phyloP scores from a whole-genome alignment of 305 asterid species.

The Ajuga reptans region DNA sequence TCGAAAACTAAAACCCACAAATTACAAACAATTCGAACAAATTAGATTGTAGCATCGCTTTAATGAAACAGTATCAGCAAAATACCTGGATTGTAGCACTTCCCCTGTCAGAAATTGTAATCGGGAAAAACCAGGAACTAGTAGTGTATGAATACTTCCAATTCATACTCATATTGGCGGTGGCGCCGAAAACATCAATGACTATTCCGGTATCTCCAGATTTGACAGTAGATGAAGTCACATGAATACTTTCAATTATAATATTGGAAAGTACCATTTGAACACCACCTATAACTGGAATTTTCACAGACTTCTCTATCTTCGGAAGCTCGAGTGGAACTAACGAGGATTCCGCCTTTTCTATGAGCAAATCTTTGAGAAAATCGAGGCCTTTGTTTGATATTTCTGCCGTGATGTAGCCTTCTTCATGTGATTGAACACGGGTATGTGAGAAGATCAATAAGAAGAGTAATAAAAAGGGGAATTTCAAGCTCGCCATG shows the following conservation, averaged over 20 bases:
- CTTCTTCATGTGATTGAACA: conserved; percentile 42
- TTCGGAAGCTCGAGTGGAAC: conserved; percentile 64
- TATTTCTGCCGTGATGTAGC: conserved; percentile 42
- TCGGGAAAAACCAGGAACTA: conserved; percentile 43
- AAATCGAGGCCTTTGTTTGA: conserved; percentile 72
- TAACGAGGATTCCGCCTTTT: conserved; percentile 51
- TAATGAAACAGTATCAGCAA: background rate
- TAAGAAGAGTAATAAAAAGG: conserved; percentile 16
- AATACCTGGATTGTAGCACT: conserved; percentile 63
- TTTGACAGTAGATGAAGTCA: conserved; percentile 53
- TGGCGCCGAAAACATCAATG: conserved; percentile 65
- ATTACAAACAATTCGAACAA: background rate
- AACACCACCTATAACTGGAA: conserved; percentile 62
- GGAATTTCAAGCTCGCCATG: conserved; percentile 37
- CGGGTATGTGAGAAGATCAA: conserved; percentile 15
- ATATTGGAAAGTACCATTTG: conserved; percentile 42
- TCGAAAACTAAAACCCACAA: background rate
- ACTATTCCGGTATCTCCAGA: conserved; percentile 60
- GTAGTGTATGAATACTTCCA: conserved; percentile 70
- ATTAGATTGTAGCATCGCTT: background rate
- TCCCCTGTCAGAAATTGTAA: conserved; percentile 61
- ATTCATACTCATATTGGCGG: conserved; percentile 63
- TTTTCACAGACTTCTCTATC: conserved; percentile 41
- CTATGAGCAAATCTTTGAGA: conserved; percentile 53
- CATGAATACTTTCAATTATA: conserved; percentile 39